These are phyloP conservation scores for Echinosophora koreensis DNA, from an alignment of 306 rosid species.

Conservation along the genomic window DNA sequence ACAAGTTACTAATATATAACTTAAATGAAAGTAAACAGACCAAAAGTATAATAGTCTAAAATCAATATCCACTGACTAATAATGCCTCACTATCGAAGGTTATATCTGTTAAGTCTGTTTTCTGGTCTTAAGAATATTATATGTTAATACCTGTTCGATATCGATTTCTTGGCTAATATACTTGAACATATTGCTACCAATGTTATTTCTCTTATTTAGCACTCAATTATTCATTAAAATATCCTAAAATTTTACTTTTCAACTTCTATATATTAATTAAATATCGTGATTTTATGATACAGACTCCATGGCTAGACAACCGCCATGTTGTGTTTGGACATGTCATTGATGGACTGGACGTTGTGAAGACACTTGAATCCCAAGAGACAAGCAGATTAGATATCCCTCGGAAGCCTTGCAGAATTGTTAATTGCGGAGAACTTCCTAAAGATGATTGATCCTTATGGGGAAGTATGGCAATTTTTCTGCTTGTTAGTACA, in stretches of 20 bases:
- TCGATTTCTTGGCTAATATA: neutral
- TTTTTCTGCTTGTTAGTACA: constrained; percentile 39
- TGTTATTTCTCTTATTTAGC: constrained; percentile 34
- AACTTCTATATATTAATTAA: neutral
- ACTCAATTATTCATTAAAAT: constrained; percentile 11
- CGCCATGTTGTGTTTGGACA: constrained; percentile 92
- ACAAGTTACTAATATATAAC: neutral
- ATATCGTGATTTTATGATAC: constrained; percentile 47
- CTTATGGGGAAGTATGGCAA: neutral
- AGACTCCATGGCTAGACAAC: constrained; percentile 98
- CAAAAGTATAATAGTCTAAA: constrained; percentile 3
- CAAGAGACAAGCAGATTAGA: constrained; percentile 85
- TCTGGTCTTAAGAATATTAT: neutral
- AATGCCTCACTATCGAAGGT: constrained; percentile 2
- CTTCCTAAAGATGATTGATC: constrained; percentile 67
- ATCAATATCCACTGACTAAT: neutral
- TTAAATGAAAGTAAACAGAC: neutral
- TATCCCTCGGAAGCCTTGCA: constrained; percentile 78
- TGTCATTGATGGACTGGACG: constrained; percentile 80
- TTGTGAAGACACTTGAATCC: constrained; percentile 73
- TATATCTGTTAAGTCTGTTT: constrained; percentile 26
- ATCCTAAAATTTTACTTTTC: neutral
- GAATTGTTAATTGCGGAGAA: constrained; percentile 80
- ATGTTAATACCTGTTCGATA: neutral
- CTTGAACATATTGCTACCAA: neutral